Evolutionary conservation across 169 alveolate genomes (phyloP).

Genomic region (Theileria sp.): DNA sequence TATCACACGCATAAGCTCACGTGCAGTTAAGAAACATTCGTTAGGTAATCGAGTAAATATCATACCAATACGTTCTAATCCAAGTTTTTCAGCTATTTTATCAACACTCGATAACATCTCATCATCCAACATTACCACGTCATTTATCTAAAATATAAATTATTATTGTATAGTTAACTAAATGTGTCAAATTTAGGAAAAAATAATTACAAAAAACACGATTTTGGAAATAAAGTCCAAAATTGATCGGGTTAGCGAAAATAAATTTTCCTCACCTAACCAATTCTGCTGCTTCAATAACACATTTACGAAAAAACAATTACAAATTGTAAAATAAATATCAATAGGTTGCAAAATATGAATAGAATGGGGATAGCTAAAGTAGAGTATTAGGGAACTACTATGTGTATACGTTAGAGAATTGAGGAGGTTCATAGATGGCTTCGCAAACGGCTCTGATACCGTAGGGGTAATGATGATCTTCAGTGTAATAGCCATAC

Average conservation of each 20-base stretch:
- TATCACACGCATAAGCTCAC: conserved; percentile 86
- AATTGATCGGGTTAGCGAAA: too few relatives aligned
- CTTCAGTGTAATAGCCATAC: conserved; percentile 97
- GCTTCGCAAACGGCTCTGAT: conserved; percentile 96
- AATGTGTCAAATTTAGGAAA: too few relatives aligned
- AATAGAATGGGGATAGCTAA: conserved; percentile 1
- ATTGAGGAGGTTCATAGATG: conserved; percentile 94
- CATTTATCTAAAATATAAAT: not conserved
- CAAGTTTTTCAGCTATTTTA: conserved; percentile 88
- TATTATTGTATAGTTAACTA: too few relatives aligned
- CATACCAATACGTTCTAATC: conserved; percentile 94
- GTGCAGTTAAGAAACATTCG: conserved; percentile 89
- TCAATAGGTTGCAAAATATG: too few relatives aligned
- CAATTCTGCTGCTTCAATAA: too few relatives aligned
- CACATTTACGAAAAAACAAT: too few relatives aligned
- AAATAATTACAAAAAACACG: too few relatives aligned
- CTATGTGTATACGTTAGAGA: conserved; percentile 75
- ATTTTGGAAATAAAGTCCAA: too few relatives aligned
- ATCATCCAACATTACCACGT: conserved; percentile 45
- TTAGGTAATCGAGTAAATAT: conserved; percentile 92
- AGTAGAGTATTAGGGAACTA: not conserved
- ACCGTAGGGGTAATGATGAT: conserved; percentile 94
- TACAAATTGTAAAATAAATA: too few relatives aligned
- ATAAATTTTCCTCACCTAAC: too few relatives aligned
- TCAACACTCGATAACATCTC: conserved; percentile 80